Evolutionary conservation across 805 yeast genomes (phyloP), one percentile per base, ranked within the genome.

Genomic region (Ogataea naganishii): DNA sequence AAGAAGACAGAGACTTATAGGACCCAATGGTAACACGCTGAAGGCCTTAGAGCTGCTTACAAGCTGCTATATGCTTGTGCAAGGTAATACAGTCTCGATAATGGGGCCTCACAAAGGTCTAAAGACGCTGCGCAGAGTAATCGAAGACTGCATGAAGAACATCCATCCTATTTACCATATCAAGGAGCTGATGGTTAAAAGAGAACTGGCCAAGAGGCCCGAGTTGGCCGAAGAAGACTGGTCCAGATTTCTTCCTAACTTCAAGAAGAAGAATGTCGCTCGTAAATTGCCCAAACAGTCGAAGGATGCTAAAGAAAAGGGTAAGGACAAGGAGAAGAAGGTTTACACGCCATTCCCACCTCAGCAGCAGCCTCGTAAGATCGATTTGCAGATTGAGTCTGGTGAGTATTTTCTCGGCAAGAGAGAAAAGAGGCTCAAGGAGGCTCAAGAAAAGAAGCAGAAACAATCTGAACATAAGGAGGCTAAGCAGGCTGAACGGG

Each of bases 321-420:
- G 57, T 47, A 51, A 48, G 29, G 53, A 49, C 26, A 66, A 68
- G 61, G 60, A 58, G 31, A 69, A 72, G 66, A 88, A 80, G 60
- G 78, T 75, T 4, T 89, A 89, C 72, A 92, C 98, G 20, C 97
- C 98, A 52, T 92, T 92, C 86, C 98, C 98, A 63, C 97, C 98
- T 46, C 82, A 84, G 30, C 98, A 84, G 61, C 73, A 75, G 43
- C 98, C 97, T 51, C 80, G 97, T 67, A 88, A 92, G 82, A 68
- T 92, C 58, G 98, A 92, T 72, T 64, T 88, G 54, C 94, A 86
- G 64, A 86, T 92, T 58, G 98, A 92, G 59, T 78, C 94, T 65
- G 98, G 98, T 73, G 98, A 92, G 58, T 92, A 85, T 62, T 92
- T 92, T 74, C 67, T 92, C 62, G 82, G 85, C 37, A 81, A 84